These are phyloP conservation scores for Populus tremula DNA, from an alignment of 345 rosid species.

Conservation along the genomic window DNA sequence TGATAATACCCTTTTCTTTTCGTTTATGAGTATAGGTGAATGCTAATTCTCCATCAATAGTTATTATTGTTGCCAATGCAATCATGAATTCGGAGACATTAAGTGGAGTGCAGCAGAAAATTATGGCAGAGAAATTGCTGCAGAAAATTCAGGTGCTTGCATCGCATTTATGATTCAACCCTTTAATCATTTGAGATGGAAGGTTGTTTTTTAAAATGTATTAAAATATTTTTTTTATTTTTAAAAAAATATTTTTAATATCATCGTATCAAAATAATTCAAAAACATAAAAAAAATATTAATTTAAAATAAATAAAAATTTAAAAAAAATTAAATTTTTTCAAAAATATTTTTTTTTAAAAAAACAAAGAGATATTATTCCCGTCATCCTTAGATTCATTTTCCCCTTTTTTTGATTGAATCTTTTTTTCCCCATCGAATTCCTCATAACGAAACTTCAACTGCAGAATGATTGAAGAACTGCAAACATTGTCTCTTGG, in stretches of 20 bases:
- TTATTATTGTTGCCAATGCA: constrained; percentile 58
- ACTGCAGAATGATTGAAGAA: background rate
- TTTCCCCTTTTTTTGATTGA: background rate
- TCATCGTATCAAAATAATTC: too few species aligned
- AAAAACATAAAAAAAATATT: too few species aligned
- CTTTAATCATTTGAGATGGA: background rate
- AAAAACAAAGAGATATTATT: too few species aligned
- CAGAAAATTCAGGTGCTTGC: constrained; percentile 40
- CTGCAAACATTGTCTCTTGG: background rate
- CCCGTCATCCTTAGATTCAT: background rate
- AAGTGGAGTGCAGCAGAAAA: constrained; percentile 64
- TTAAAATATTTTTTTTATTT: too few species aligned
- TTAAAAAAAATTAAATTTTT: too few species aligned
- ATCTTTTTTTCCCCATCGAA: background rate
- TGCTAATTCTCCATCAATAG: constrained; percentile 54
- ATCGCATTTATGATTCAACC: background rate
- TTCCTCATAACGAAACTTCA: background rate
- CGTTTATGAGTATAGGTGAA: constrained; percentile 39
- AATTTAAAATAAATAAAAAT: too few species aligned
- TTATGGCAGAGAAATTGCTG: constrained; percentile 69
- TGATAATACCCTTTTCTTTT: background rate
- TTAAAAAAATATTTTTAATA: too few species aligned
- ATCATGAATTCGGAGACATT: constrained; percentile 67
- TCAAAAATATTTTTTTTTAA: too few species aligned
- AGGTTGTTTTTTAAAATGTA: too few species aligned